These are phyloP conservation scores for Sporothrix brunneoviolacea DNA, from an alignment of 2,329 filamentous ascomycete species.

Conservation along the genomic window DNA sequence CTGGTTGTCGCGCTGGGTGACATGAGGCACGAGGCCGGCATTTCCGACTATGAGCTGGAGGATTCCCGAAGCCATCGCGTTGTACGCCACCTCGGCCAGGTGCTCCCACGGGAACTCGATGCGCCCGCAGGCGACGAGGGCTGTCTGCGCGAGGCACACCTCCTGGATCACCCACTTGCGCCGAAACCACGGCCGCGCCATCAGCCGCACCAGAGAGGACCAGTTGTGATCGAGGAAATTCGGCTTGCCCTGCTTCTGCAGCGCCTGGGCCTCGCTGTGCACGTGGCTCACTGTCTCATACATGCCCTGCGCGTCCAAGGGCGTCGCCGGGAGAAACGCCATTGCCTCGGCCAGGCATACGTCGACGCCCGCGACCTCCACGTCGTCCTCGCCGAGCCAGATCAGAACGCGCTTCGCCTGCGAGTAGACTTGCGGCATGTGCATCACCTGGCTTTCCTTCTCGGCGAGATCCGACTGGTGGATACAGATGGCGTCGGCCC, in stretches of 20 bases:
- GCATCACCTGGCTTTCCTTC: slow-evolving; percentile 28
- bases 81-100: slow-evolving; percentile 1
- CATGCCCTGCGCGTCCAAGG: slow-evolving; percentile 27
- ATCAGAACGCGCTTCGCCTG: slow-evolving; percentile 26
- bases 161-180: slow-evolving; percentile 13
- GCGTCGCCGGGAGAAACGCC: slow-evolving; percentile 14
- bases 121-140: background rate
- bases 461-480: slow-evolving; percentile 21
- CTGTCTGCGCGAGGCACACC: background rate
- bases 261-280: background rate
- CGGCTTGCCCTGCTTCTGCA: background rate
- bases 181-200: slow-evolving; percentile 10
- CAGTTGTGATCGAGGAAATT: slow-evolving; percentile 4
- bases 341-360: slow-evolving; percentile 10
- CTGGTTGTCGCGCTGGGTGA: background rate
- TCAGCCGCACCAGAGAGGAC: background rate
- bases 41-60: background rate
- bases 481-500: slow-evolving; percentile 26
- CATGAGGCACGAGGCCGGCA: background rate
- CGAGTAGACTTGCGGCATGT: slow-evolving; percentile 30
- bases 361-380: slow-evolving; percentile 6
- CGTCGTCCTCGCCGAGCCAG: slow-evolving; percentile 27
- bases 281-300: slow-evolving; percentile 20
- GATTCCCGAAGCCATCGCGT: background rate
- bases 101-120: background rate